phyloP scores from a whole-genome alignment of 768 basidiomycete species.

The Fistulinella prunicolor region DNA sequence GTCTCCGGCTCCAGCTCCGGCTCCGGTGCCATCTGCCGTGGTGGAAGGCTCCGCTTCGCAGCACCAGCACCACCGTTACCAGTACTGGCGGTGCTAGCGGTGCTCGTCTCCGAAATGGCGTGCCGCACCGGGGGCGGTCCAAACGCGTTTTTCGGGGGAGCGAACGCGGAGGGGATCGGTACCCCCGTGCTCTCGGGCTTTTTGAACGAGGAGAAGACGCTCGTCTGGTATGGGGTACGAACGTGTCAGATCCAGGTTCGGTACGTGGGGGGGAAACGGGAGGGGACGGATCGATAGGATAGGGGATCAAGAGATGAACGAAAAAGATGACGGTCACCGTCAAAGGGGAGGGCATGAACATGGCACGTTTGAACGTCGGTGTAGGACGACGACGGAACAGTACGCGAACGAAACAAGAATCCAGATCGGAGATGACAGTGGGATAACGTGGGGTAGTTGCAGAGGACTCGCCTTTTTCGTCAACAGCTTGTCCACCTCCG shows the following conservation, averaged over 20 bases:
- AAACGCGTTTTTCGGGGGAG: conserved; percentile 41
- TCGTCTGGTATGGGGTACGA: conserved; percentile 10
- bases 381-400: neutral
- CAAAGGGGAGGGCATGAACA: no score
- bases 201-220: conserved; percentile 24
- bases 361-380: no score
- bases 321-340: neutral
- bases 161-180: conserved; percentile 37
- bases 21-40: neutral
- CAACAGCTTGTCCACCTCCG: conserved; percentile 27
- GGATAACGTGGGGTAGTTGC: no score
- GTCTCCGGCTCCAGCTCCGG: conserved; percentile 30
- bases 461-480: conserved; percentile 24
- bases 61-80: no score
- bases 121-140: conserved; percentile 53
- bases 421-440: no score
- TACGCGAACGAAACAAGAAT: neutral
- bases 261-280: no score
- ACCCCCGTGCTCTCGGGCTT: conserved; percentile 42
- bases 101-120: conserved; percentile 20
- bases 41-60: neutral
- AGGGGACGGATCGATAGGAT: no score
- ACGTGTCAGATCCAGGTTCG: no score
- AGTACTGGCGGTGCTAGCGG: neutral
- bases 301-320: no score